These are phyloP conservation scores for Schwanniomyces sp. DNA, from an alignment of 805 yeast species.

Conservation along the genomic window DNA sequence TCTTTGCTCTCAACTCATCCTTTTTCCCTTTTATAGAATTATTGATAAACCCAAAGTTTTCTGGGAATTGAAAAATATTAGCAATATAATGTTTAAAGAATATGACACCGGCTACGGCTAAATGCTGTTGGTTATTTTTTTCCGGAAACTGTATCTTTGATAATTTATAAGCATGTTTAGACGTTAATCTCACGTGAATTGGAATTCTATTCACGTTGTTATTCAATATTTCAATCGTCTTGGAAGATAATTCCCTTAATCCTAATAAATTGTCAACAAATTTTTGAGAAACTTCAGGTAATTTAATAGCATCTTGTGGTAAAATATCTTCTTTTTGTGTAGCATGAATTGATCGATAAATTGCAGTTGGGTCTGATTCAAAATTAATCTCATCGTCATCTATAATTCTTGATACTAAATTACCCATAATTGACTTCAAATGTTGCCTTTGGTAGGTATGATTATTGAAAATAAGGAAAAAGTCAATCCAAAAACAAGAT, in stretches of 20 bases:
- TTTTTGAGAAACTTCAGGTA: constrained; percentile 64
- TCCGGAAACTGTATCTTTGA: constrained; percentile 55
- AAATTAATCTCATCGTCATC: constrained; percentile 57
- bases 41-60: constrained; percentile 52
- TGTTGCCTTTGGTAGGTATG: constrained; percentile 49
- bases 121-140: constrained; percentile 56
- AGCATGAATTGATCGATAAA: constrained; percentile 41
- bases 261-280: constrained; percentile 75
- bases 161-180: constrained; percentile 32
- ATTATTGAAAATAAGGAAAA: constrained; percentile 43
- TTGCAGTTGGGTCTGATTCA: constrained; percentile 76
- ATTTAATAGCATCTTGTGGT: constrained; percentile 75
- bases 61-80: constrained; percentile 50
- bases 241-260: constrained; percentile 69
- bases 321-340: constrained; percentile 35
- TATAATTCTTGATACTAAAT: constrained; percentile 34
- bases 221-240: constrained; percentile 55
- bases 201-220: constrained; percentile 38
- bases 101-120: constrained; percentile 68
- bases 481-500: constrained; percentile 44
- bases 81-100: constrained; percentile 53
- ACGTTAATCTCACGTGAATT: constrained; percentile 32
- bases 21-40: constrained; percentile 23
- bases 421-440: constrained; percentile 41
- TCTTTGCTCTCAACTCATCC: constrained; percentile 22